Base-by-base conservation (phyloP, 768 basidiomycete species). In the Tulasnella sp. region DNA sequence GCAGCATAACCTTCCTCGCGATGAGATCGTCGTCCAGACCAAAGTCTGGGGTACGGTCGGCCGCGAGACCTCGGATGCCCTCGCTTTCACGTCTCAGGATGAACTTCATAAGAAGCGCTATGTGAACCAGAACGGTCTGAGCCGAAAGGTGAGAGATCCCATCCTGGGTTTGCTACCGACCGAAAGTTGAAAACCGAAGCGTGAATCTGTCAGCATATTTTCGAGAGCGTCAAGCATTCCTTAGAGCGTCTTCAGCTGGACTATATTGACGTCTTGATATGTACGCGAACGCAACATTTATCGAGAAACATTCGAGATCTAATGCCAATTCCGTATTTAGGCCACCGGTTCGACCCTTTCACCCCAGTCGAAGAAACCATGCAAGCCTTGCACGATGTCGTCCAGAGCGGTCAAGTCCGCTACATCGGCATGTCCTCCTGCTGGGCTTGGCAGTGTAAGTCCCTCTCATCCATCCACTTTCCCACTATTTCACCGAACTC, bases 21-120 rank as follows among this genome's bases (percentile, higher is more conserved):
- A 89, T 17, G 86, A 88, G 75, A 86, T 92, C 63, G 90, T 93
- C 19, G 85, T 93, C 19, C 84, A 92, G 82, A 91, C 91, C 66
- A 92, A 93, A 3, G 39, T 67, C 19, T 34, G 64, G 12, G 47
- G 65, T 40, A 63, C 47, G 12, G 68, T 37, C 47, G 71, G 37
- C 8, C 34, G n/a, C 5, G 39, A 39, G 19, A 42, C 41, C 1
- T 64, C 62, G 29, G 12, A 39, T 9, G 5, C 3, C n/a, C 39
- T 65, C 22, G 2, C 39, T 65, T 36, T 36, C 35, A 34, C 22
- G 19, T 9, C 64, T 0, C 44, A 47, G 34, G 39, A 63, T 7
- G 63, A 64, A 14, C 78, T 74, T 19, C 82, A 83, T 65, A 75
- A 78, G 2, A 26, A 76, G 19, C 86, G 87, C 11, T 88, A 86